Evolutionary conservation across 2,329 filamentous ascomycete genomes (phyloP).

Genomic region (Ascochyta pisi): DNA sequence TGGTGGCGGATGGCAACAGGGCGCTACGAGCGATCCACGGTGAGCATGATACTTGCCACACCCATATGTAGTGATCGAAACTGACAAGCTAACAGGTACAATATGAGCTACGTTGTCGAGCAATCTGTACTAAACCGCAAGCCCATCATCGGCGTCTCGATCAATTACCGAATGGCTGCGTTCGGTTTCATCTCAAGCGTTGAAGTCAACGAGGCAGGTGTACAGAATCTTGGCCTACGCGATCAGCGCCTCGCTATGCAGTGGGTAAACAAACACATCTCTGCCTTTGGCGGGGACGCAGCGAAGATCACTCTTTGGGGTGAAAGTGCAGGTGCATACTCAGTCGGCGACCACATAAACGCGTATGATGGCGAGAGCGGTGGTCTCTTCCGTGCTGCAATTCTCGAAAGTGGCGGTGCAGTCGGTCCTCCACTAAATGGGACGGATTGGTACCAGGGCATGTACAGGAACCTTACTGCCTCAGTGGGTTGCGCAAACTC

Average conservation of each 20-base stretch:
- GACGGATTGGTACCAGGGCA: slow-evolving; percentile 41
- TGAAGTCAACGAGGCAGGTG: slow-evolving; percentile 45
- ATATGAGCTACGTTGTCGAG: slow-evolving; percentile 41
- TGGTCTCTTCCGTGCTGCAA: slow-evolving; percentile 53
- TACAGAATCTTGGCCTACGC: slow-evolving; percentile 62
- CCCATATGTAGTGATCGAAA: fast-evolving
- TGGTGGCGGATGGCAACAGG: slow-evolving; percentile 44
- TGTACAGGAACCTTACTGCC: slow-evolving; percentile 40
- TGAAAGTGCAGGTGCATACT: slow-evolving; percentile 66
- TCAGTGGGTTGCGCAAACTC: slow-evolving; percentile 34
- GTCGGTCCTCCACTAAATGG: slow-evolving; percentile 41
- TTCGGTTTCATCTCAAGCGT: slow-evolving; percentile 58
- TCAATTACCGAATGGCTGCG: slow-evolving; percentile 58
- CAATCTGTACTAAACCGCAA: slow-evolving; percentile 40
- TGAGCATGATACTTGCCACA: slow-evolving; percentile 5
- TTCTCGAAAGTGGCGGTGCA: slow-evolving; percentile 47
- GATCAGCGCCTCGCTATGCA: slow-evolving; percentile 66
- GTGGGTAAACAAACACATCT: slow-evolving; percentile 69
- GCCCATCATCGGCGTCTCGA: slow-evolving; percentile 44
- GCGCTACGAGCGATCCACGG: slow-evolving; percentile 42
- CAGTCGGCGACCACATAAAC: slow-evolving; percentile 54
- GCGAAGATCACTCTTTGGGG: slow-evolving; percentile 67
- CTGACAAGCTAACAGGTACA: slow-evolving; percentile 27
- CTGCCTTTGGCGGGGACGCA: slow-evolving; percentile 59
- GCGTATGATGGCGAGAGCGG: slow-evolving; percentile 47